Evolutionary conservation across 176 grass and related monocot species (phyloP), one percentile per base, ranked within the genome.

Genomic region (Avena atlantica): DNA sequence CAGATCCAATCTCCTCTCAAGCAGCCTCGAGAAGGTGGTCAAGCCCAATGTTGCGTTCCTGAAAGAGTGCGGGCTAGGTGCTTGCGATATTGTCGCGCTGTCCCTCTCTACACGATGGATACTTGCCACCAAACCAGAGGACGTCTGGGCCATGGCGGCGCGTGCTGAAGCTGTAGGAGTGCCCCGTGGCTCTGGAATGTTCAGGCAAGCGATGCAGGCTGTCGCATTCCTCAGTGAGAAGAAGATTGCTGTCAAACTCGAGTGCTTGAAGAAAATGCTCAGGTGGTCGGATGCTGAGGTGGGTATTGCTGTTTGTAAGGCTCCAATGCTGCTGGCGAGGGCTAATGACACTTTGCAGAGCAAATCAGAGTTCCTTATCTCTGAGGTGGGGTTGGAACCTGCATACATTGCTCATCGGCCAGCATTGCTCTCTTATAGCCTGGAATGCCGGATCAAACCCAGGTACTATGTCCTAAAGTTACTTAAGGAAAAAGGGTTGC

Each of bases 11-110:
- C 21, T 63, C 23, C 60, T 63, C 23, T 5, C 60, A 25, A 63
- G 60, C 21, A 63, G 10, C 60, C 23, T 63, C 21, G 60, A 63
- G 21, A 63, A 63, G 60, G 21, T 63, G 10, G 60, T 63, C 10
- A 63, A 25, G 60, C 60, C 60, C 21, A 63, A 63, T 63, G 60
- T 63, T 63, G 60, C 60, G 60, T 63, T 63, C 21, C 23, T 63
- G 60, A 5, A 63, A 21, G 10, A 63, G 60, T 63, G 60, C 11
- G 21, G 23, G 60, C 60, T 24, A 63, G 60, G 60, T 63, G 60
- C 21, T 63, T 25, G 21, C 10, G 60, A 63, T 1, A 63, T 63
- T 63, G 60, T 11, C 60, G 25, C 60, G 11, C 23, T 61, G 20
- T 61, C 3, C 60, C 12, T 9, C 60, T 5, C 3, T 63, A 1